phyloP scores from a whole-genome alignment of 2,329 filamentous ascomycete species.

The Clarireedia paspali region DNA sequence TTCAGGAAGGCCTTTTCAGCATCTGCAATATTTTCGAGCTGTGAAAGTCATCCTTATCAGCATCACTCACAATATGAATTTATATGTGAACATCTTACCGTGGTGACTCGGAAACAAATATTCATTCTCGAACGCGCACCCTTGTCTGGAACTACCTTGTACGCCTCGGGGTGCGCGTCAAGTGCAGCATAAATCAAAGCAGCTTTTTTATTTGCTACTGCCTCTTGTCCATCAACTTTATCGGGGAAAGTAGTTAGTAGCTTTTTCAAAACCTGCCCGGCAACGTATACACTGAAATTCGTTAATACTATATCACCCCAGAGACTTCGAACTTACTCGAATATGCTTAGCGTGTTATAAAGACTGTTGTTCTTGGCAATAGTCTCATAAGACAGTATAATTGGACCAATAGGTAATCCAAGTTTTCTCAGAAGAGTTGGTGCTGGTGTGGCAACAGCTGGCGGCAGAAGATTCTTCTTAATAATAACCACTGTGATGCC shows the following conservation, averaged over 20 bases:
- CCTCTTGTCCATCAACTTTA: conserved; percentile 71
- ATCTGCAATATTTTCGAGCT: conserved; percentile 49
- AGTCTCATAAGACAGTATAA: conserved; percentile 74
- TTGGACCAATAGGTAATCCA: conserved; percentile 68
- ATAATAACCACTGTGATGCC: conserved; percentile 83
- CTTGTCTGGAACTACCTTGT: conserved; percentile 66
- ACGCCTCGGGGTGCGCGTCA: conserved; percentile 66
- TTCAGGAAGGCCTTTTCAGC: conserved; percentile 76
- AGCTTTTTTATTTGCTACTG: conserved; percentile 67
- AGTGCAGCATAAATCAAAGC: conserved; percentile 67
- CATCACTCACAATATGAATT: background rate
- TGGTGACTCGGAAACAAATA: conserved; percentile 75
- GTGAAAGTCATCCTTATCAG: background rate
- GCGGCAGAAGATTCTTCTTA: conserved; percentile 71
- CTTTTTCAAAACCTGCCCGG: conserved; percentile 77
- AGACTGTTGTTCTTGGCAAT: conserved; percentile 90
- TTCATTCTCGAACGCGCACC: conserved; percentile 82
- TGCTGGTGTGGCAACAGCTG: conserved; percentile 55
- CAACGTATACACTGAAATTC: conserved; percentile 65
- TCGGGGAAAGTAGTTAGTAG: conserved; percentile 58
- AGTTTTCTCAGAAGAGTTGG: conserved; percentile 65
- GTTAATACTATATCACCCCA: conserved; percentile 6
- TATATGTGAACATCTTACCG: conserved; percentile 28
- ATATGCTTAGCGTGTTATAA: conserved; percentile 94
- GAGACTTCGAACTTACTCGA: conserved; percentile 48